These are phyloP conservation scores for Adansonia digitata DNA, from an alignment of 345 rosid genomes.

Conservation along the genomic window DNA sequence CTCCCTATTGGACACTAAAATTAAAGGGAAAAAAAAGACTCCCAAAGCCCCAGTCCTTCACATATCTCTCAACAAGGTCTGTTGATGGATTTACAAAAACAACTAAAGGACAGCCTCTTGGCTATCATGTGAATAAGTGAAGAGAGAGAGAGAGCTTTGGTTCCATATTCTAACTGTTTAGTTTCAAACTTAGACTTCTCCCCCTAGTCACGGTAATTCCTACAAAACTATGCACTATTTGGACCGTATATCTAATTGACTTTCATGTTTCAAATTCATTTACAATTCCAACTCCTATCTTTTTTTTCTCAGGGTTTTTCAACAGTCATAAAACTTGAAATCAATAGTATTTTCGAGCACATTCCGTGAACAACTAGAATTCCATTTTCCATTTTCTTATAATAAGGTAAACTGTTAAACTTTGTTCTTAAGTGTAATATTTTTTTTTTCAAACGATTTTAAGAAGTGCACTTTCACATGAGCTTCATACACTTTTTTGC, in stretches of 20 bases:
- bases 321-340: neutral
- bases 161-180: conserved; percentile 31
- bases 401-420: too few relatives aligned
- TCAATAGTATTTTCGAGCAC: too few relatives aligned
- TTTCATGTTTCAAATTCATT: neutral
- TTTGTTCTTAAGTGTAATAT: too few relatives aligned
- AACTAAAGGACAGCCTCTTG: conserved; percentile 37
- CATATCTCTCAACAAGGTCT: conserved; percentile 58
- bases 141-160: conserved; percentile 12
- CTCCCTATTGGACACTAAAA: conserved; percentile 38
- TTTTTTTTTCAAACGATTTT: neutral
- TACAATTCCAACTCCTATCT: too few relatives aligned
- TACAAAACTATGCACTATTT: neutral
- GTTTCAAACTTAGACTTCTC: conserved; percentile 35
- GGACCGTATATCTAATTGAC: neutral
- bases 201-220: conserved; percentile 16
- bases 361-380: neutral
- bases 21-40: neutral
- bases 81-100: conserved; percentile 32
- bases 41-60: conserved; percentile 35
- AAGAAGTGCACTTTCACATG: neutral
- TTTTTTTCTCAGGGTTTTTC: neutral
- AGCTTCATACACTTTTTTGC: too few relatives aligned
- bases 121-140: conserved; percentile 39
- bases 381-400: neutral